A percentile compares a stretch with the other conserved stretches of the same genome.
Evolutionary conservation across 176 grass and related monocot genomes (phyloP).

Genomic region (Oryza meyeriana): DNA sequence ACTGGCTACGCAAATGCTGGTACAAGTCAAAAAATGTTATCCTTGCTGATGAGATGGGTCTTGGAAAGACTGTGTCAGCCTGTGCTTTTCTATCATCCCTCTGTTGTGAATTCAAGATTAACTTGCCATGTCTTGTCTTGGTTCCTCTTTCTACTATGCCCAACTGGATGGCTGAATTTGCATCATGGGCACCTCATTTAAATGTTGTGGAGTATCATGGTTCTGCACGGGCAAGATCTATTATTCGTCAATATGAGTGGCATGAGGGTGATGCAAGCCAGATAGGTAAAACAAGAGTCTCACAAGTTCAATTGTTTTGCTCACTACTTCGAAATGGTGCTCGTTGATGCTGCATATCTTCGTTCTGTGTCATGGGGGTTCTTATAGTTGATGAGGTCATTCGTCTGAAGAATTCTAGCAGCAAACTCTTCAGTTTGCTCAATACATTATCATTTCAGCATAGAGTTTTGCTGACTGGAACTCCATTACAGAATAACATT

Average conservation of each 20-base stretch:
- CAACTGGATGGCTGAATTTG: conserved; percentile 96
- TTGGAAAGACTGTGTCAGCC: conserved; percentile 96
- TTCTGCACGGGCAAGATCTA: conserved; percentile 80
- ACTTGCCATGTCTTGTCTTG: conserved; percentile 76
- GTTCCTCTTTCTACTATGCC: conserved; percentile 99
- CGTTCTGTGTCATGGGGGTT: conserved; percentile 92
- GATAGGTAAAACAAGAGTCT: conserved; percentile 57
- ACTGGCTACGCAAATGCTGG: conserved; percentile 99
- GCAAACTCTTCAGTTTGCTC: conserved; percentile 91
- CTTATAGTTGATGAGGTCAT: conserved; percentile 98
- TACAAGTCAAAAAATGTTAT: conserved; percentile 94
- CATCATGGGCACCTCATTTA: conserved; percentile 93
- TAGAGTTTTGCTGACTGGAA: conserved; percentile 95
- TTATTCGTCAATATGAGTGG: conserved; percentile 96
- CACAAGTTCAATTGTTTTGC: conserved; percentile 88
- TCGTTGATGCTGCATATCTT: conserved; percentile 85
- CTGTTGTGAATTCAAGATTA: conserved; percentile 84
- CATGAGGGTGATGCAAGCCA: conserved; percentile 59
- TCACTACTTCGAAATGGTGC: conserved; percentile 97
- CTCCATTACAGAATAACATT: conserved; percentile 96
- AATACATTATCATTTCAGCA: conserved; percentile 92
- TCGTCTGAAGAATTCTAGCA: conserved; percentile 95
- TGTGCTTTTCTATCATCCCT: conserved; percentile 92
- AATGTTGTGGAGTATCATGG: conserved; percentile 99
- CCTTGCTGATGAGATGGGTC: conserved; percentile 99